Percentiles rank a stretch among this genome's conserved stretches.
phyloP scores from a whole-genome alignment of 257 asterid genomes.

The Rehmannia glutinosa region DNA sequence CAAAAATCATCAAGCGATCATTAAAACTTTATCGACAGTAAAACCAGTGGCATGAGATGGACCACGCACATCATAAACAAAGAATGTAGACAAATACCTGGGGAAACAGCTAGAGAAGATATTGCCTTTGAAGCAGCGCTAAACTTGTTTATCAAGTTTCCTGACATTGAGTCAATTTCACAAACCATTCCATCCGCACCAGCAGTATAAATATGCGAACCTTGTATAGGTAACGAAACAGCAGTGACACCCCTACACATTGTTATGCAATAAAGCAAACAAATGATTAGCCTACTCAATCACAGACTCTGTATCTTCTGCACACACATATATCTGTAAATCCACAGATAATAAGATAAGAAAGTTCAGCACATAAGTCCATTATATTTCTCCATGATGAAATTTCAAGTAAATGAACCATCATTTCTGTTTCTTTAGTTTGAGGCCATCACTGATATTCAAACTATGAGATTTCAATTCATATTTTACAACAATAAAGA shows the following conservation, averaged over 20 bases:
- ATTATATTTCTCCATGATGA: background rate
- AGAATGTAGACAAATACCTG: constrained; percentile 43
- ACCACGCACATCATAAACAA: background rate
- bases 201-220: constrained; percentile 64
- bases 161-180: constrained; percentile 67
- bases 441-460: no score
- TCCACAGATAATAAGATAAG: background rate
- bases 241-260: constrained; percentile 77
- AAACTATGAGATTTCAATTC: background rate
- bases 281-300: constrained; percentile 9
- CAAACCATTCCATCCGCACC: constrained; percentile 94
- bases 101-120: constrained; percentile 74
- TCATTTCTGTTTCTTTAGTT: background rate
- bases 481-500: background rate
- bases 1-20: background rate
- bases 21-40: background rate
- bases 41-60: background rate
- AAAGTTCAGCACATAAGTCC: background rate
- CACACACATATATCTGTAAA: background rate
- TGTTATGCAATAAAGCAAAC: background rate
- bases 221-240: constrained; percentile 56
- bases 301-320: background rate
- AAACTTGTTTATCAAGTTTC: constrained; percentile 63
- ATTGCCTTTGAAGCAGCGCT: constrained; percentile 66
- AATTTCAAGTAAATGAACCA: background rate